Evolutionary conservation across 2,329 filamentous ascomycete species (phyloP).

Genomic region (Paraphaeosphaeria minitans): DNA sequence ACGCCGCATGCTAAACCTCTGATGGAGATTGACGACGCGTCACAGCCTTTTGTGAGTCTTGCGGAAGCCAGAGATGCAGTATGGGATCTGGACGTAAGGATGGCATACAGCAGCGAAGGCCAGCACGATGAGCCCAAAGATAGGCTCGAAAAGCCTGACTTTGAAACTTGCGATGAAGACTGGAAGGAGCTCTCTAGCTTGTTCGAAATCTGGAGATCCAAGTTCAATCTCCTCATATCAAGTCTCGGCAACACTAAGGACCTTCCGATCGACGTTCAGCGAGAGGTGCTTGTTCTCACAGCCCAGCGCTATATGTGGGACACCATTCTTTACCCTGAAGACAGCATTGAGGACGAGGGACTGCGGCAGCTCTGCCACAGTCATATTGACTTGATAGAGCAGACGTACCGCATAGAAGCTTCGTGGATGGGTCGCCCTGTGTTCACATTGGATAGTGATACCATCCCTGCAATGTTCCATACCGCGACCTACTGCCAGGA

Average conservation of each 20-base stretch:
- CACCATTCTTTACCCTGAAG: not conserved
- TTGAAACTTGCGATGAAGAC: not conserved
- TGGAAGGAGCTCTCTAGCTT: not conserved
- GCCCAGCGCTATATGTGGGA: not conserved
- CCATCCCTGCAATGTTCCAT: not conserved
- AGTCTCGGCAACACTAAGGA: not conserved
- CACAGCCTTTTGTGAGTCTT: not conserved
- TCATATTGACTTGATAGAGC: not conserved
- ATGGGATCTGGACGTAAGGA: not conserved
- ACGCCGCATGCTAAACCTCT: conserved; percentile 10
- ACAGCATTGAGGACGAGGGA: not conserved
- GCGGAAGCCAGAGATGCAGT: not conserved
- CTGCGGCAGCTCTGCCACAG: not conserved
- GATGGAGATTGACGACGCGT: conserved; percentile 9
- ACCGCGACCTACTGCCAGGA: not conserved
- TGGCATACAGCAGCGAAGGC: not conserved
- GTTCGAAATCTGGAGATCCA: not conserved
- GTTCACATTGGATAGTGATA: not conserved
- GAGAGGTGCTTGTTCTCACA: not conserved
- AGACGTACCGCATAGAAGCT: not conserved
- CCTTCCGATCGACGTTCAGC: not conserved
- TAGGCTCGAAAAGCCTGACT: not conserved
- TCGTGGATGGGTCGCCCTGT: not conserved
- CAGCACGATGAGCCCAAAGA: not conserved
- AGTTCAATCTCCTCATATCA: not conserved